A percentile compares a stretch with the other conserved stretches of the same genome.
phyloP scores from a whole-genome alignment of 2,329 filamentous ascomycete genomes.

The Zarea fungicola region DNA sequence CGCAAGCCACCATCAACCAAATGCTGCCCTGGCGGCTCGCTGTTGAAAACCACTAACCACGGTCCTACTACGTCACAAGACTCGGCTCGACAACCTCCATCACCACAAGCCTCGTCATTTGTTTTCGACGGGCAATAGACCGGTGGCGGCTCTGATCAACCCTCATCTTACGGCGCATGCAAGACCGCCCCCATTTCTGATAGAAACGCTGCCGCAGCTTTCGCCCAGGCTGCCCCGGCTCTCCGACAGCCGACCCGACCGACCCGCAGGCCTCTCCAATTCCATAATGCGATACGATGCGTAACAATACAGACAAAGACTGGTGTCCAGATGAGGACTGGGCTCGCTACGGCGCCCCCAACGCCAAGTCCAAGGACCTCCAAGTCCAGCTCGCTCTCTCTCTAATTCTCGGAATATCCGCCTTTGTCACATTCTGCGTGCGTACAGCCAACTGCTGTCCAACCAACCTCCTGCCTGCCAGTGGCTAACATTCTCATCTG shows the following conservation, averaged over 20 bases:
- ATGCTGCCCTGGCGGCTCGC: too few species aligned
- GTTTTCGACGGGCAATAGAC: too few species aligned
- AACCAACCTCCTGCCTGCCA: neutral
- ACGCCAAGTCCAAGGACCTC: constrained; percentile 36
- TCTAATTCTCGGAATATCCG: constrained; percentile 60
- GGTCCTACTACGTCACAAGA: too few species aligned
- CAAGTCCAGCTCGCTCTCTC: constrained; percentile 69
- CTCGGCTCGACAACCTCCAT: too few species aligned
- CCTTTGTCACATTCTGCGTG: constrained; percentile 74
- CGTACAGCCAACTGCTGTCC: constrained; percentile 30
- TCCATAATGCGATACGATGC: constrained; percentile 13
- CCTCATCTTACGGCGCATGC: neutral
- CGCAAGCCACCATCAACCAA: too few species aligned
- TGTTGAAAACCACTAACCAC: too few species aligned
- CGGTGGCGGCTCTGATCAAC: too few species aligned
- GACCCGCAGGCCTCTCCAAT: neutral
- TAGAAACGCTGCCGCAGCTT: too few species aligned
- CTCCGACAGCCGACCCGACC: neutral
- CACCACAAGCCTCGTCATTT: too few species aligned
- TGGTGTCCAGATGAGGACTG: constrained; percentile 20
- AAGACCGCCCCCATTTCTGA: neutral
- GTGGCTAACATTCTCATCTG: constrained; percentile 3
- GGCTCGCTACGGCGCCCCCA: neutral
- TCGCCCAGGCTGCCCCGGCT: neutral
- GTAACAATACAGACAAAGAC: constrained; percentile 16